Evolutionary conservation across 2,329 filamentous ascomycete genomes (phyloP).

Genomic region (Botryosphaeria dothidea): DNA sequence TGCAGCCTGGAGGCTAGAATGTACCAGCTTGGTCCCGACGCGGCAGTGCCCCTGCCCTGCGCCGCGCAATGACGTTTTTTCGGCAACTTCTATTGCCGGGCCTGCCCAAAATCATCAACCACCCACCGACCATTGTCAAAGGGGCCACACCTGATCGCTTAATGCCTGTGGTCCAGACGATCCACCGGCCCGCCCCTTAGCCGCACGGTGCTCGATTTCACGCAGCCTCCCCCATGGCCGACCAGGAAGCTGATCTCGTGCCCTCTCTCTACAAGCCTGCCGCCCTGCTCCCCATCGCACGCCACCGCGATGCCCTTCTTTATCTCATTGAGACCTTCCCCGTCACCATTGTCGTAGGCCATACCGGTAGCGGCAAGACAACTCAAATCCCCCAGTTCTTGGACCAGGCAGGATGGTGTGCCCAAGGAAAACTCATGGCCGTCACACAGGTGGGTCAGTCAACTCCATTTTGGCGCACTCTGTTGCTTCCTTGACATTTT

Average conservation of each 20-base stretch:
- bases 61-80: background rate
- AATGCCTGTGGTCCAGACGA: background rate
- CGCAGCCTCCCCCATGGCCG: constrained; percentile 22
- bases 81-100: background rate
- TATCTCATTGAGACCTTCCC: constrained; percentile 84
- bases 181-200: constrained; percentile 8
- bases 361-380: constrained; percentile 93
- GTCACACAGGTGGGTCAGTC: constrained; percentile 76
- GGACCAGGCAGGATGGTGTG: constrained; percentile 85
- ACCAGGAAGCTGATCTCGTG: constrained; percentile 58
- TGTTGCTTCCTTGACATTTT: constrained; percentile 5
- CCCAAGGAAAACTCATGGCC: constrained; percentile 77
- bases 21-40: background rate
- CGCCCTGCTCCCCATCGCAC: constrained; percentile 80
- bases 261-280: constrained; percentile 84
- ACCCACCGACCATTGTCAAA: background rate
- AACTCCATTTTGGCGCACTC: background rate
- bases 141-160: constrained; percentile 1
- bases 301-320: constrained; percentile 75
- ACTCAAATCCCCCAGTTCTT: constrained; percentile 94
- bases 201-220: background rate
- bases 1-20: constrained; percentile 9
- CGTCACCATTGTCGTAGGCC: constrained; percentile 86
- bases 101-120: background rate
- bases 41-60: background rate